These are phyloP conservation scores for Pseudozyma sp. DNA, from an alignment of 1,284 basidiomycete genomes.

Conservation along the genomic window DNA sequence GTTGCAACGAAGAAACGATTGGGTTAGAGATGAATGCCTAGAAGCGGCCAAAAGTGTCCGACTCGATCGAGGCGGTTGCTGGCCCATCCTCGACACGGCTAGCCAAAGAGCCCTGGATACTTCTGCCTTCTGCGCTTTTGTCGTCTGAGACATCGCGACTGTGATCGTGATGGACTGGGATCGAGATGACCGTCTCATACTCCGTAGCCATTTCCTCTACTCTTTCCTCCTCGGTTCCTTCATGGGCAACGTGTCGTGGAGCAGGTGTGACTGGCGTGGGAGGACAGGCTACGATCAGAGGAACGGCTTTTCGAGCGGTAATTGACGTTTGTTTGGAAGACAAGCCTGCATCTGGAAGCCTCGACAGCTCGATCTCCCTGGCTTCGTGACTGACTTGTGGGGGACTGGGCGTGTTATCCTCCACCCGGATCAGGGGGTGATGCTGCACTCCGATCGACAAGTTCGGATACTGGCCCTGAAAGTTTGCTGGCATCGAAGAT, in stretches of 20 bases:
- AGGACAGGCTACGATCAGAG: constrained; percentile 13
- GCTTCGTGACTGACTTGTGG: too few relatives aligned
- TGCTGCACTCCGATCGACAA: too few relatives aligned
- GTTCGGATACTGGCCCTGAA: background rate
- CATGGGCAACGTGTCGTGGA: background rate
- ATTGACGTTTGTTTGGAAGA: too few relatives aligned
- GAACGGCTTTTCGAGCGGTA: background rate
- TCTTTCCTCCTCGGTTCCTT: background rate
- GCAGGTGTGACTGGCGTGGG: constrained; percentile 3
- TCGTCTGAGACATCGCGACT: too few relatives aligned
- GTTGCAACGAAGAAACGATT: background rate
- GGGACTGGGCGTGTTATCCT: too few relatives aligned
- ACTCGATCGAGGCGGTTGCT: constrained; percentile 2
- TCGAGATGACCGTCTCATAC: constrained; percentile 3
- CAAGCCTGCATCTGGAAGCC: too few relatives aligned
- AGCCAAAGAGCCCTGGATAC: too few relatives aligned
- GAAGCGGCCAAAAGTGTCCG: constrained; percentile 5
- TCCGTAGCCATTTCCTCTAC: background rate
- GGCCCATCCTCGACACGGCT: too few relatives aligned
- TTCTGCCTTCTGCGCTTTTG: too few relatives aligned
- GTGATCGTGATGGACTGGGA: background rate
- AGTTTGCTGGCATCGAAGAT: background rate
- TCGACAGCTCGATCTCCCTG: background rate
- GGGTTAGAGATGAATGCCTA: background rate
- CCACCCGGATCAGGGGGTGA: too few relatives aligned